Evolutionary conservation across 2,329 filamentous ascomycete species (phyloP).

Genomic region (Colletotrichum higginsianum): DNA sequence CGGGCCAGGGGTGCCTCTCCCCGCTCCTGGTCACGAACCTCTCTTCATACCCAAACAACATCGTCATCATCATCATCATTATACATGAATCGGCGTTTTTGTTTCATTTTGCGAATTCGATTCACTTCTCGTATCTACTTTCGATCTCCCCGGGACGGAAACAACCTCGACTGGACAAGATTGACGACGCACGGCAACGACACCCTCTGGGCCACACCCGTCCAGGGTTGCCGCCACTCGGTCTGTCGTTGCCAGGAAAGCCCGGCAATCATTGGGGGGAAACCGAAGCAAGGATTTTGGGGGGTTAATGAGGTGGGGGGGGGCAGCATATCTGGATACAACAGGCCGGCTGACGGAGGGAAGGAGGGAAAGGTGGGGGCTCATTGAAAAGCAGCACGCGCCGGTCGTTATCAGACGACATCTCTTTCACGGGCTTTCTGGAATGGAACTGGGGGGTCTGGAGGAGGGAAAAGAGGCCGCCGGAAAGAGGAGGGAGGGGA

Average conservation of each 20-base stretch:
- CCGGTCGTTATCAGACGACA: slow-evolving; percentile 41
- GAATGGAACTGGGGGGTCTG: not conserved
- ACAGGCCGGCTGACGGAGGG: not conserved
- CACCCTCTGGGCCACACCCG: not conserved
- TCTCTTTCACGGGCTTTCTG: not conserved
- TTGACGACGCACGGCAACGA: not conserved
- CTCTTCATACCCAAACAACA: slow-evolving; percentile 15
- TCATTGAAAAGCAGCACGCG: not conserved
- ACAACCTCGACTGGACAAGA: not conserved
- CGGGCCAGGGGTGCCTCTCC: slow-evolving; percentile 4
- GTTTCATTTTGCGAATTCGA: slow-evolving; percentile 21
- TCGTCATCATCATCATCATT: not conserved
- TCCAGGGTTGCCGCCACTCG: no score
- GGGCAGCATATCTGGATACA: not conserved
- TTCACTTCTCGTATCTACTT: slow-evolving; percentile 39
- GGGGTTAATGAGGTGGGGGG: no score
- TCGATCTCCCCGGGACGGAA: not conserved
- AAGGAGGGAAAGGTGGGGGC: not conserved
- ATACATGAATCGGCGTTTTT: slow-evolving; percentile 39
- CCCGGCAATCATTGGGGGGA: no score
- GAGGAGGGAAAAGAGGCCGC: no score
- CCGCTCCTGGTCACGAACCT: slow-evolving; percentile 6
- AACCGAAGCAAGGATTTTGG: no score
- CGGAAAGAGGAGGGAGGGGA: slow-evolving; percentile 14
- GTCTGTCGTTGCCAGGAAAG: no score